phyloP scores from a whole-genome alignment of 129 eudicot genomes.

The Chrysanthemum lavandulifolium region DNA sequence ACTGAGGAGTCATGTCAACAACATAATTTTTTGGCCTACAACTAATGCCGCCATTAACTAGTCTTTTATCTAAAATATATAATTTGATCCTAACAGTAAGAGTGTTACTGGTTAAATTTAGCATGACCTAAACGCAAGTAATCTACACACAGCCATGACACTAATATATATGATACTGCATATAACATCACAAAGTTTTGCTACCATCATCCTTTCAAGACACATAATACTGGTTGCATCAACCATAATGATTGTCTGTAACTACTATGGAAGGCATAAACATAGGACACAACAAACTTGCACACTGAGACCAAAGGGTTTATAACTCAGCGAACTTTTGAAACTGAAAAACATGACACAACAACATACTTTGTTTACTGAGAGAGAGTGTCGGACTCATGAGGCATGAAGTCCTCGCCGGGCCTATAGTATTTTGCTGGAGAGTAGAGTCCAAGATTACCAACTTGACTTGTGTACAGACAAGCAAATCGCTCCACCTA shows the following conservation, averaged over 20 bases:
- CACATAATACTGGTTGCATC: neutral
- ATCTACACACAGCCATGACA: neutral
- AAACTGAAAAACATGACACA: neutral
- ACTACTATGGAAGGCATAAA: neutral
- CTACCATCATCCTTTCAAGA: neutral
- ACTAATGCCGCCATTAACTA: too few species aligned
- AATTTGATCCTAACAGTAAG: neutral
- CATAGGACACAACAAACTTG: constrained; percentile 19
- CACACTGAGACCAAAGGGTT: constrained; percentile 20
- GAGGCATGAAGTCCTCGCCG: constrained; percentile 88
- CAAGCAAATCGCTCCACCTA: constrained; percentile 99
- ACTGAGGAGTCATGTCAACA: too few species aligned
- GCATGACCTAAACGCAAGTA: neutral
- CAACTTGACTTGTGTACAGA: constrained; percentile 82
- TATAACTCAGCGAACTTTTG: constrained; percentile 20
- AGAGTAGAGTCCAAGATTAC: constrained; percentile 71
- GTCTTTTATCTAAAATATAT: neutral
- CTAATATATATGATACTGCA: neutral
- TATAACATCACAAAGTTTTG: neutral
- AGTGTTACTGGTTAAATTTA: neutral
- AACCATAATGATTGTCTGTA: neutral
- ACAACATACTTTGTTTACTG: neutral
- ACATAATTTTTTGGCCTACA: too few species aligned
- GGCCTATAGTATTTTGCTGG: constrained; percentile 97
- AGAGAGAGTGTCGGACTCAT: constrained; percentile 65